Base-by-base conservation (phyloP, 2,329 filamentous ascomycete genomes). In the Sporothrix protearum region DNA sequence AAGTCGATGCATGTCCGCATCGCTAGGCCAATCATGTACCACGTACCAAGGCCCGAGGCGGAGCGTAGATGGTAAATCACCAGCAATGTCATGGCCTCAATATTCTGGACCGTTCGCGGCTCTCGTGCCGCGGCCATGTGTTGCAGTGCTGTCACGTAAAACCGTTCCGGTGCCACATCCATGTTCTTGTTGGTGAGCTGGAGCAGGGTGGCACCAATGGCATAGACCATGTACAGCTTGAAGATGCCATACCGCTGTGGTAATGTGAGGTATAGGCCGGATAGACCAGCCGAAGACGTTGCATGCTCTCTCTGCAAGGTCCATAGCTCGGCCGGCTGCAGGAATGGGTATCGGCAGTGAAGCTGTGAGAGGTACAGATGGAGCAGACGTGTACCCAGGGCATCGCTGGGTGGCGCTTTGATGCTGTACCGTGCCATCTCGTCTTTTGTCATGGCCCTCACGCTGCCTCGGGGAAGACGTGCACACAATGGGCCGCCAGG, bases 11-110 rank as follows among this genome's bases (percentile, higher is more conserved):
- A 83, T 8, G 83, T 86, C 53, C 84, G 81, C 83, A 86, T 86
- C 1, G 84, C 84, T 22, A 86, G 79, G 14, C 85, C 84, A 55
- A 85, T 83, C 81, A 86, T 84, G 75, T 86, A 86, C 84, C 84
- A 86, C 64, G 86, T 80, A 9, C 83, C 84, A 71, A 83, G 83
- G 42, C 83, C 84, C 0, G 84, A 84, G 10, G 83, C 81, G 1
- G 83, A 85, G 8, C 85, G 81, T 2, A 86, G 78, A 75, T 86
- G 84, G 73, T 85, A 86, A 3, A 86, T 77, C 2, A 85, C 83
- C 3, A 85, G 76, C 16, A 86, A 78, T 0, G 83, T 80, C 82
- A 86, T 86, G 12, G 84, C 84, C 74, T 86, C 83, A 19, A 86
- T 83, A 57, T 86, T 86, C 28, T 86, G 81, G 0, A 84, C 80